Base-by-base conservation (phyloP, 352 stramenopile genomes). In the Phytopythium kandeliae region DNA sequence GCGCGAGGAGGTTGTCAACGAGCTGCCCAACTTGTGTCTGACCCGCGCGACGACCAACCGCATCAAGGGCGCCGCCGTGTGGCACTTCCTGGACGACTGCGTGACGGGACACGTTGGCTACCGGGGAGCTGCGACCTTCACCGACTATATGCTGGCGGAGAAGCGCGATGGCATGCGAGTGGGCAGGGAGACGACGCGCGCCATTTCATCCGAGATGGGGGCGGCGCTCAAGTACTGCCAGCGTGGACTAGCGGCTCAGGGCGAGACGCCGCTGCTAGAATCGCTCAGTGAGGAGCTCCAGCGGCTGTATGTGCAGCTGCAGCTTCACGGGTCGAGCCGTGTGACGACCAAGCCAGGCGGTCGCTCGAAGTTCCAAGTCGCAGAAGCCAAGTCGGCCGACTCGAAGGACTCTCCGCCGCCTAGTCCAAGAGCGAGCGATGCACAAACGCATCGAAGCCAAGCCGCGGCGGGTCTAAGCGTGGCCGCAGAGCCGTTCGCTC, bases 11-110 rank as follows among this genome's bases (percentile, higher is more conserved):
- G 28, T 67, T 8, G 60, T 63, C 25, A 78, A 75, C 38, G 48
- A 70, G 11, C 37, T 63, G 13, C 43, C 30, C n/a, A 78, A 78
- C 46, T 34, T 79, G 47, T 73, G 69, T 26, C 57, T 79, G n/a
- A 75, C 69, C 11, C 59, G 58, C 25, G 48, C 69, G 16, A 68
- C 55, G 1, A 75, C 69, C 21, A 78, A 78, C 63, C 65, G 65
- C 26, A 68, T 74, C 33, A 74, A 75, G 25, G 69, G 69, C 34
- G 51, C 63, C 21, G 69, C 65, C 6, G 58, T 75, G 25, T 69
- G 52, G 44, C 63, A 55, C 51, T 79, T 71, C 41, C 57, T 79
- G 8, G 62, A 79, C 37, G 69, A 79, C 49, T 61, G 48, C 12
- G 31, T 71, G 33, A 75, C 65, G 21, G 69, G 63, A 6, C 65